phyloP scores from a whole-genome alignment of 2,329 filamentous ascomycete genomes.

The Rhexocercosporidium sp. region DNA sequence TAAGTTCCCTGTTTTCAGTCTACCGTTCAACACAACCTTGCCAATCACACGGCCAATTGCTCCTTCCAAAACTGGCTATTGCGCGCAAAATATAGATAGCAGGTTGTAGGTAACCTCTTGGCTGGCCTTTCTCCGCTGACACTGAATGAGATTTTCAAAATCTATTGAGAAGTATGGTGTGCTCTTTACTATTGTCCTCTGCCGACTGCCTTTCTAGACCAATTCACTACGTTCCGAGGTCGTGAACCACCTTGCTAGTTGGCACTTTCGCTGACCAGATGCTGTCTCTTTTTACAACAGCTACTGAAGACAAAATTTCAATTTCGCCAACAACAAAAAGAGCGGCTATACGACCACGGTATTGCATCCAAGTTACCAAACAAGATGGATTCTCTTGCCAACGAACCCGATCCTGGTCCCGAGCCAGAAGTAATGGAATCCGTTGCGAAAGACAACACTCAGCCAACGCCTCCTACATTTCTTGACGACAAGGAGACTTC shows the following conservation, averaged over 20 bases:
- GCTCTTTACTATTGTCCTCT: not conserved
- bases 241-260: not conserved
- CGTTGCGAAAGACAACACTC: not conserved
- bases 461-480: not conserved
- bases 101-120: not conserved
- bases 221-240: not conserved
- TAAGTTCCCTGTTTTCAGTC: not conserved
- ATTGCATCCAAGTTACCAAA: not conserved
- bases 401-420: not conserved
- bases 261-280: not conserved
- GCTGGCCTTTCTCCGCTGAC: not conserved
- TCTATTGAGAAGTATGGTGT: not conserved
- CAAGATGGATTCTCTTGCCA: not conserved
- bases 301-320: not conserved
- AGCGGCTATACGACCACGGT: not conserved
- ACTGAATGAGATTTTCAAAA: not conserved
- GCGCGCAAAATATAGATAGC: not conserved
- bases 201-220: not conserved
- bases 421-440: not conserved
- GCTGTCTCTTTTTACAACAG: not conserved
- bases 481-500: not conserved
- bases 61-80: not conserved
- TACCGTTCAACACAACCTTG: not conserved
- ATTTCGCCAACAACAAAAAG: not conserved
- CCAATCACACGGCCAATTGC: not conserved